phyloP scores from a whole-genome alignment of 1,139 yeast species.

The Geotrichum histeridarum region DNA sequence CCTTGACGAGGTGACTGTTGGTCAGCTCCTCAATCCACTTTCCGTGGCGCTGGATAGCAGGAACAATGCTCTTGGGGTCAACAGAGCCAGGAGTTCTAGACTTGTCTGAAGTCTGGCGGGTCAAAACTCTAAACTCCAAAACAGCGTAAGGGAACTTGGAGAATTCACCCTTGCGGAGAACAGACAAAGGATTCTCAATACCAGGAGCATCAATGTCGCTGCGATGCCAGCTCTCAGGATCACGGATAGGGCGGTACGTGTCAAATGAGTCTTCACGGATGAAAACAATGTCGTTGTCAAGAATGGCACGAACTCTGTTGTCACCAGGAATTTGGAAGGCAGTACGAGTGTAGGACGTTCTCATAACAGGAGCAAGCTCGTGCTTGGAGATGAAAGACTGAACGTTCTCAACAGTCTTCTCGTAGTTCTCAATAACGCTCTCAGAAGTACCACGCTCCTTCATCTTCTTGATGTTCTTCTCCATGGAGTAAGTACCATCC shows the following conservation, averaged over 20 bases:
- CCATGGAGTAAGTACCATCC: slow-evolving; percentile 43
- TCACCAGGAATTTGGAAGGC: slow-evolving; percentile 99
- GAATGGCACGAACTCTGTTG: slow-evolving; percentile 79
- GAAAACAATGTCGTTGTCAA: slow-evolving; percentile 82
- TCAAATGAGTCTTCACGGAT: slow-evolving; percentile 90
- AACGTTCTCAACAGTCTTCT: slow-evolving; percentile 53
- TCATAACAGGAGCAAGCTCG: slow-evolving; percentile 74
- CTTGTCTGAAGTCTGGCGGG: slow-evolving; percentile 16
- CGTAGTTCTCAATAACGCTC: slow-evolving; percentile 48
- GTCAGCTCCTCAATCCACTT: slow-evolving; percentile 88
- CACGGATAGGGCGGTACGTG: slow-evolving; percentile 77
- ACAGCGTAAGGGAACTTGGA: slow-evolving; percentile 85
- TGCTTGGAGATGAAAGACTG: slow-evolving; percentile 60
- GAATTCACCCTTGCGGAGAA: slow-evolving; percentile 81
- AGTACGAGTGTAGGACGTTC: slow-evolving; percentile 84
- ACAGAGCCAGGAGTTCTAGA: slow-evolving; percentile 20
- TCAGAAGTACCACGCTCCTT: slow-evolving; percentile 49
- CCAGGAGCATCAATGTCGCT: slow-evolving; percentile 75
- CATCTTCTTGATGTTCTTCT: slow-evolving; percentile 49
- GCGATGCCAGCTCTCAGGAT: slow-evolving; percentile 88
- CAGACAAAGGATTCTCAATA: slow-evolving; percentile 60
- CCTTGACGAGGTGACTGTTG: slow-evolving; percentile 77
- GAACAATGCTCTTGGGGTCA: slow-evolving; percentile 22
- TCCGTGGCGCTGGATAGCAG: slow-evolving; percentile 45
- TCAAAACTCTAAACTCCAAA: slow-evolving; percentile 71